A percentile compares a stretch with the other conserved stretches of the same genome.
phyloP scores from a whole-genome alignment of 169 alveolate species.

The Condylostoma magnum region DNA sequence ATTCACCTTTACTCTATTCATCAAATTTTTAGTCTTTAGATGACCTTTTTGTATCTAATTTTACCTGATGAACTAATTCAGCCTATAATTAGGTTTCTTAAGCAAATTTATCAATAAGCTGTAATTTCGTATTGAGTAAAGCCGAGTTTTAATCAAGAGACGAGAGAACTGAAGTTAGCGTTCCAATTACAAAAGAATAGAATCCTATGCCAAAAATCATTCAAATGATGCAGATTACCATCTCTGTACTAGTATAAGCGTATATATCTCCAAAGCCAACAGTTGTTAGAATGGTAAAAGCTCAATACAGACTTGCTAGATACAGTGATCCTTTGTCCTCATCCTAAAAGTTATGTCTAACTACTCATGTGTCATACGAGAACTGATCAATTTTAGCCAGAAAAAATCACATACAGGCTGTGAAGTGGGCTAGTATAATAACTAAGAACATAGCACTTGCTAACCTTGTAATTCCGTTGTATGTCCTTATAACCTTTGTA shows the following conservation, averaged over 20 bases:
- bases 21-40: not conserved
- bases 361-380: not conserved
- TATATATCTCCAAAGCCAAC: not conserved
- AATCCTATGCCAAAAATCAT: not conserved
- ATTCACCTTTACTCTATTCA: not conserved
- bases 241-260: not conserved
- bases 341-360: not conserved
- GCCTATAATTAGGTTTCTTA: not conserved
- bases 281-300: not conserved
- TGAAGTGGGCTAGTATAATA: not conserved
- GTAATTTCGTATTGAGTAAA: conserved; percentile 39
- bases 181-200: not conserved
- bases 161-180: conserved; percentile 53
- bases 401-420: not conserved
- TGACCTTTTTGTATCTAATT: not conserved
- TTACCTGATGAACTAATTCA: too few relatives aligned
- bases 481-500: conserved; percentile 27
- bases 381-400: not conserved
- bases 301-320: not conserved
- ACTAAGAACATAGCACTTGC: not conserved
- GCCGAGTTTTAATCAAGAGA: conserved; percentile 45
- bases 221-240: not conserved
- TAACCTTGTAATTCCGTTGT: not conserved
- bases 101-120: conserved; percentile 52
- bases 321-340: not conserved